A percentile compares a stretch with the other conserved stretches of the same genome.
phyloP scores from a whole-genome alignment of 371 early-diverging fungal genomes.

The Vairimorpha ceranae region DNA sequence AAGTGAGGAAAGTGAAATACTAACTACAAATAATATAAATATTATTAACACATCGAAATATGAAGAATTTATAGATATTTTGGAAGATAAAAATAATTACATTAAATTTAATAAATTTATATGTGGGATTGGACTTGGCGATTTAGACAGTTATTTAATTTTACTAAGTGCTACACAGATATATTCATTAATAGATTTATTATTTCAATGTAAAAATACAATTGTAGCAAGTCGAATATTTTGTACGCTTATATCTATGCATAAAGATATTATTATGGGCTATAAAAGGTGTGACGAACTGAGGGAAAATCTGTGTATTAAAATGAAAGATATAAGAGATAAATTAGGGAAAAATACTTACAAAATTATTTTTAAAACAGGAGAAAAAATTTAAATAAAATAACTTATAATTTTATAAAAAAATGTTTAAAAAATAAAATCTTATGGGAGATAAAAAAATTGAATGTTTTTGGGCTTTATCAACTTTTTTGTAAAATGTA shows the following conservation, averaged over 20 bases:
- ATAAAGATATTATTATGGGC: slow-evolving; percentile 13
- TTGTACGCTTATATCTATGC: not conserved
- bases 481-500: no score
- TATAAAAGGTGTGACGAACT: slow-evolving; percentile 15
- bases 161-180: slow-evolving; percentile 21
- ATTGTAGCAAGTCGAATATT: slow-evolving; percentile 28
- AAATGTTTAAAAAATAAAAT: no score
- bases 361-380: slow-evolving; percentile 2
- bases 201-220: slow-evolving; percentile 12
- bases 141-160: slow-evolving; percentile 31
- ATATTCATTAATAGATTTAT: slow-evolving; percentile 1
- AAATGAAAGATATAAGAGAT: slow-evolving; percentile 10
- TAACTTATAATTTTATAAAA: no score
- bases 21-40: slow-evolving; percentile 9
- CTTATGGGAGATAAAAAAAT: no score
- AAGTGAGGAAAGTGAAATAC: slow-evolving; percentile 23
- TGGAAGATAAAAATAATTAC: slow-evolving; percentile 13
- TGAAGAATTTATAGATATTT: slow-evolving; percentile 27
- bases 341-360: slow-evolving; percentile 16
- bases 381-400: not conserved
- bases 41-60: slow-evolving; percentile 12
- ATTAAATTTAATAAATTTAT: slow-evolving; percentile 27
- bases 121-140: slow-evolving; percentile 23
- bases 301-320: not conserved
- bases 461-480: no score